These are phyloP conservation scores for Blastocystis sp. DNA, from an alignment of 352 stramenopile genomes.

Conservation along the genomic window DNA sequence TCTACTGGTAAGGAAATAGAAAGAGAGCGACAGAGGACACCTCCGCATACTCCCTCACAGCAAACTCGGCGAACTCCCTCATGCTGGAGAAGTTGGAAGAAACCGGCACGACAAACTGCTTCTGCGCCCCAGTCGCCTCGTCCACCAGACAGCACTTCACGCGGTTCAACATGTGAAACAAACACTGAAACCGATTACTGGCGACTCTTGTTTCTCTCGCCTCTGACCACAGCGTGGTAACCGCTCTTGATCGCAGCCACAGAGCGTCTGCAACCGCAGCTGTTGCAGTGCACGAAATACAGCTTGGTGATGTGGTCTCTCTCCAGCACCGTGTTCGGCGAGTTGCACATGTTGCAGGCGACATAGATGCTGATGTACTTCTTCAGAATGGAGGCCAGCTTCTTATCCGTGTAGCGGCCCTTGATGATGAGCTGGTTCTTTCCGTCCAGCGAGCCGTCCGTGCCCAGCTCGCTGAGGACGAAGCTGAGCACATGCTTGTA, in stretches of 20 bases:
- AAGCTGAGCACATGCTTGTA: conserved; percentile 98
- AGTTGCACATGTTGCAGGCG: conserved; percentile 97
- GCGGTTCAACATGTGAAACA: conserved; percentile 5
- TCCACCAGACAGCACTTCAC: conserved; percentile 10
- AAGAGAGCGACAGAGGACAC: neutral
- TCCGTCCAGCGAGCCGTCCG: conserved; percentile 91
- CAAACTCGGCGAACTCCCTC: neutral
- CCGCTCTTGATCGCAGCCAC: conserved; percentile 93
- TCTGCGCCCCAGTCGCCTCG: neutral
- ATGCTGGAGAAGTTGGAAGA: neutral
- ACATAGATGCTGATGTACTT: conserved; percentile 98
- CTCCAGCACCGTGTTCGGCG: conserved; percentile 92
- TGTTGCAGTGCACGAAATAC: conserved; percentile 96
- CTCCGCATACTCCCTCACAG: neutral
- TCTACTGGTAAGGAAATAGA: neutral
- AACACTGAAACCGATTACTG: conserved; percentile 25
- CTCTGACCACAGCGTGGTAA: conserved; percentile 90
- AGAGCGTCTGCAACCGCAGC: conserved; percentile 90
- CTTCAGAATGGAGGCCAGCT: conserved; percentile 95
- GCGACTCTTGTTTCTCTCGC: conserved; percentile 70
- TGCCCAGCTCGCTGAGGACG: conserved; percentile 97
- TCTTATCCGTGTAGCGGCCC: conserved; percentile 94
- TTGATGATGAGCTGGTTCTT: conserved; percentile 96
- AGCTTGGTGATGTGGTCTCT: conserved; percentile 91
- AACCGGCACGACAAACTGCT: neutral